phyloP scores from a whole-genome alignment of 768 basidiomycete genomes.

The Tricholoma bakamatsutake region DNA sequence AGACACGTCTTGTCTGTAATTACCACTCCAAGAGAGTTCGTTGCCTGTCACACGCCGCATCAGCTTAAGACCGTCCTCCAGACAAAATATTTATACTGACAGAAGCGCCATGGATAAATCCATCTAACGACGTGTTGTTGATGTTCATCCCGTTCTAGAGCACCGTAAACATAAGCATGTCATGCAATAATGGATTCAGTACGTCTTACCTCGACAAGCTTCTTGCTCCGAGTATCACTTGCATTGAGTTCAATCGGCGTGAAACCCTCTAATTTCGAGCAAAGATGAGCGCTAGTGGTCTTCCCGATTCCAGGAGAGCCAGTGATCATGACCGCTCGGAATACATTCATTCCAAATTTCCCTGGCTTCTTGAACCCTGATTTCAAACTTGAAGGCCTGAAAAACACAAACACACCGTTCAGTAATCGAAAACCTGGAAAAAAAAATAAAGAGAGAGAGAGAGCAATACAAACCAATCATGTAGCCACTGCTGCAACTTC shows the following conservation, averaged over 20 bases:
- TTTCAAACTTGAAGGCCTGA: slow-evolving; percentile 70
- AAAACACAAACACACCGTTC: neutral
- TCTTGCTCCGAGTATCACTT: slow-evolving; percentile 93
- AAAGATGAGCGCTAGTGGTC: slow-evolving; percentile 92
- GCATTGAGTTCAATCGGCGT: slow-evolving; percentile 96
- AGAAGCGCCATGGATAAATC: slow-evolving; percentile 62
- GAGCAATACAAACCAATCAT: slow-evolving; percentile 66
- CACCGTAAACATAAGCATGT: neutral
- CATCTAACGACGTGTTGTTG: slow-evolving; percentile 83
- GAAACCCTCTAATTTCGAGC: slow-evolving; percentile 85
- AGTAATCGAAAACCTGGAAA: neutral
- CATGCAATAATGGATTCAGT: neutral
- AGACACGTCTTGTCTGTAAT: slow-evolving; percentile 81
- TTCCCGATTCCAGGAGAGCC: slow-evolving; percentile 98
- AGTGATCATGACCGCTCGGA: slow-evolving; percentile 82
- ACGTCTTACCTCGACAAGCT: slow-evolving; percentile 79
- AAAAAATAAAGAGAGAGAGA: no score
- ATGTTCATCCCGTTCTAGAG: slow-evolving; percentile 82
- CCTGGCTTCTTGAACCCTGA: slow-evolving; percentile 90
- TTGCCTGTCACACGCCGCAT: slow-evolving; percentile 29
- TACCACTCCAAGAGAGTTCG: slow-evolving; percentile 62
- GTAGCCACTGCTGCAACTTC: slow-evolving; percentile 82
- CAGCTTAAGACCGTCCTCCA: neutral
- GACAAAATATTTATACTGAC: slow-evolving; percentile 25
- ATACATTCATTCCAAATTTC: slow-evolving; percentile 82